Evolutionary conservation across 345 rosid genomes (phyloP).

Genomic region (Salix viminalis): DNA sequence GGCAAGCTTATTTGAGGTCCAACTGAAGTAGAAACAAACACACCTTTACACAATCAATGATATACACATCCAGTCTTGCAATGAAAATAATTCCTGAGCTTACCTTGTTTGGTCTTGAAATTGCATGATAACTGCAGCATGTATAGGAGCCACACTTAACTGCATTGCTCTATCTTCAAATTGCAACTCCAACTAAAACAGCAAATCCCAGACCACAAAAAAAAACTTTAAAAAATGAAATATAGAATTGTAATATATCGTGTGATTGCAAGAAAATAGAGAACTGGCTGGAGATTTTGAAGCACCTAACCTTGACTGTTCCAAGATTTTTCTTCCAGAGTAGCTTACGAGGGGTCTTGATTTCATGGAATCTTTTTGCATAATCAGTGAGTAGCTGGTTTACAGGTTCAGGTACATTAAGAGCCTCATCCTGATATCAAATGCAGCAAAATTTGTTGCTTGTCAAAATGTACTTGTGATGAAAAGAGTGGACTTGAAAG

Average conservation of each 20-base stretch:
- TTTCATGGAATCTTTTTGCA: constrained; percentile 68
- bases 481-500: background rate
- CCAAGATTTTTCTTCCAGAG: constrained; percentile 98
- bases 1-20: constrained; percentile 77
- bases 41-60: background rate
- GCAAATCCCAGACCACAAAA: background rate
- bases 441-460: background rate
- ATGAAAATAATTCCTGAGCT: constrained; percentile 10
- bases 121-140: constrained; percentile 89
- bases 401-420: constrained; percentile 63
- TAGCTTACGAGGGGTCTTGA: constrained; percentile 93
- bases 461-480: background rate
- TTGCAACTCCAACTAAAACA: constrained; percentile 79
- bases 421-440: constrained; percentile 70
- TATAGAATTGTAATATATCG: constrained; percentile 2
- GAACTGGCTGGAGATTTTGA: background rate
- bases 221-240: background rate
- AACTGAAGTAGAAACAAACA: constrained; percentile 45
- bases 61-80: background rate
- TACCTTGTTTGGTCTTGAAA: constrained; percentile 87
- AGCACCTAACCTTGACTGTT: constrained; percentile 67
- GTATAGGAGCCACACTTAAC: constrained; percentile 78
- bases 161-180: constrained; percentile 78
- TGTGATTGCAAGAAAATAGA: constrained; percentile 1
- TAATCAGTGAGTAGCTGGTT: constrained; percentile 76